phyloP scores from a whole-genome alignment of 2,329 filamentous ascomycete species.

The Pestalotiopsis sp. region DNA sequence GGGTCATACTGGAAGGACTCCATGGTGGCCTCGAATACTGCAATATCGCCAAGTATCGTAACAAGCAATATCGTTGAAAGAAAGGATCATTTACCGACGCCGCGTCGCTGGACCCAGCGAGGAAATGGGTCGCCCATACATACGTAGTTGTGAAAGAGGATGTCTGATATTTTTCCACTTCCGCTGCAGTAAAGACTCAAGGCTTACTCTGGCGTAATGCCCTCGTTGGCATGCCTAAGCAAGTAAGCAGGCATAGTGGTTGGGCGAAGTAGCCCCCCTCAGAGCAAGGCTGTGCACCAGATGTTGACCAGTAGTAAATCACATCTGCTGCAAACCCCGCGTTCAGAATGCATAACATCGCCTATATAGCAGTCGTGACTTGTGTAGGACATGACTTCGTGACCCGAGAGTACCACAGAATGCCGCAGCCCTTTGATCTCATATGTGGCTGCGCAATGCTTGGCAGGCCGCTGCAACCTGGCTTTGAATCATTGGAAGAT shows the following conservation, averaged over 20 bases:
- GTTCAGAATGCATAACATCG: neutral
- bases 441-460: neutral
- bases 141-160: too few relatives aligned
- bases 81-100: too few relatives aligned
- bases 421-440: neutral
- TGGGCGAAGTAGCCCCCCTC: neutral
- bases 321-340: neutral
- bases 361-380: neutral
- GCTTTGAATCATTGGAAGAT: neutral
- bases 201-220: too few relatives aligned
- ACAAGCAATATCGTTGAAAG: too few relatives aligned
- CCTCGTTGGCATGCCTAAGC: too few relatives aligned
- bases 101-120: too few relatives aligned
- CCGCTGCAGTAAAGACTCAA: too few relatives aligned
- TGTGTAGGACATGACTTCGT: neutral
- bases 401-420: neutral
- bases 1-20: neutral
- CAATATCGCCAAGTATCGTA: neutral
- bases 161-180: too few relatives aligned
- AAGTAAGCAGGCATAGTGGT: too few relatives aligned
- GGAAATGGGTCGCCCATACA: too few relatives aligned
- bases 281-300: neutral
- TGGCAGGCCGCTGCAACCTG: neutral
- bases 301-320: neutral
- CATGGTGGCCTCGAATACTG: neutral